phyloP scores from a whole-genome alignment of 345 rosid genomes.

The Fremontodendron californicum region DNA sequence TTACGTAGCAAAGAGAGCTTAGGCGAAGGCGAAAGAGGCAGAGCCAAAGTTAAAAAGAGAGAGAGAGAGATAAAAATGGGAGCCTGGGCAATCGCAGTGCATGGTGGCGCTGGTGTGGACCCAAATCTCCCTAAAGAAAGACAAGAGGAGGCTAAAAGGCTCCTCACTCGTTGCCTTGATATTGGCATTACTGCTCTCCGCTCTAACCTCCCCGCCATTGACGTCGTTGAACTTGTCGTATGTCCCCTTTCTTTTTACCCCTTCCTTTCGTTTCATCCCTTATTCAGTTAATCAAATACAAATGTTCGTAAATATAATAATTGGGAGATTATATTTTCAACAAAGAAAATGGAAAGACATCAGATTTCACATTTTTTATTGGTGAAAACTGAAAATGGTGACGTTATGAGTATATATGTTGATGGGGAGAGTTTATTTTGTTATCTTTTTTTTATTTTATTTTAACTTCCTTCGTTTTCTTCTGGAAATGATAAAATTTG shows the following conservation, averaged over 20 bases:
- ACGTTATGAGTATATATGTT: background rate
- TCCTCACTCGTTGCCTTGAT: slow-evolving; percentile 82
- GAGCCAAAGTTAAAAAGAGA: background rate
- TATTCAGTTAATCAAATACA: background rate
- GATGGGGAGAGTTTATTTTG: background rate
- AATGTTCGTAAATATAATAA: background rate
- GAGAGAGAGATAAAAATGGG: slow-evolving; percentile 38
- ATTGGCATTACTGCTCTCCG: slow-evolving; percentile 80
- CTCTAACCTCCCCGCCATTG: slow-evolving; percentile 72
- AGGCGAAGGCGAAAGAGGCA: background rate
- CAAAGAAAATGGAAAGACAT: background rate
- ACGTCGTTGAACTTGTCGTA: slow-evolving; percentile 94
- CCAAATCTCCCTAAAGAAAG: slow-evolving; percentile 79
- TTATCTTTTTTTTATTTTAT: background rate
- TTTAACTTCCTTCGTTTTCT: background rate
- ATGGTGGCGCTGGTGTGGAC: slow-evolving; percentile 98
- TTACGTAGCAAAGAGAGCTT: background rate
- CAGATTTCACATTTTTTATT: background rate
- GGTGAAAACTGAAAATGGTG: background rate
- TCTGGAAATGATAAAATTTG: background rate
- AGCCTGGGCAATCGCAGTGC: slow-evolving; percentile 95
- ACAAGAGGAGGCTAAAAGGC: slow-evolving; percentile 81
- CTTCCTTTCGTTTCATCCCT: background rate
- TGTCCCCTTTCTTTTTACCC: background rate
- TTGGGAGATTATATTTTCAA: background rate